Percentiles rank a stretch among this genome's conserved stretches.
Evolutionary conservation across 371 early-diverging fungal genomes (phyloP).

Genomic region (Mortierella polycephala): DNA sequence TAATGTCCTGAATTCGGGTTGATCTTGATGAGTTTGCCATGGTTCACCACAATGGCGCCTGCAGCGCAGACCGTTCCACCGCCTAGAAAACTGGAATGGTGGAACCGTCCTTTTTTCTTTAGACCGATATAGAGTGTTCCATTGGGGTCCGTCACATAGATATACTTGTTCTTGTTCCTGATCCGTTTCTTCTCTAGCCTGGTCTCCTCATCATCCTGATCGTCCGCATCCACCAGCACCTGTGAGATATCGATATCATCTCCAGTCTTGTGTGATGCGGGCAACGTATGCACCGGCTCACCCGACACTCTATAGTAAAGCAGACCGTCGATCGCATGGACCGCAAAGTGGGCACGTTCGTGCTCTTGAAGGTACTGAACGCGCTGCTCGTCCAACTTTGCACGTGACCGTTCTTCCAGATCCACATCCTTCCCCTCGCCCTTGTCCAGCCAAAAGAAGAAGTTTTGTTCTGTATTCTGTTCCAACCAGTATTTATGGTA

Average conservation of each 20-base stretch:
- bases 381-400: slow-evolving; percentile 29
- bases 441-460: slow-evolving; percentile 57
- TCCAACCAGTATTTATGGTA: slow-evolving; percentile 53
- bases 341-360: slow-evolving; percentile 45
- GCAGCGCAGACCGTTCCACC: slow-evolving; percentile 57
- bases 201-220: slow-evolving; percentile 42
- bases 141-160: slow-evolving; percentile 52
- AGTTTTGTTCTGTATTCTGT: slow-evolving; percentile 46
- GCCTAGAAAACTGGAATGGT: slow-evolving; percentile 57
- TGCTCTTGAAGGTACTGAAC: slow-evolving; percentile 48
- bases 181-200: slow-evolving; percentile 46
- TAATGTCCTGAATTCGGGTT: slow-evolving; percentile 58
- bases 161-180: slow-evolving; percentile 44
- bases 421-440: slow-evolving; percentile 49
- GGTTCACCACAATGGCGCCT: slow-evolving; percentile 47
- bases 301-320: slow-evolving; percentile 39
- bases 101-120: slow-evolving; percentile 55
- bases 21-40: slow-evolving; percentile 50
- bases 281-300: slow-evolving; percentile 44
- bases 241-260: slow-evolving; percentile 32
- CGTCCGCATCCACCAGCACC: slow-evolving; percentile 29
- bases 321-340: slow-evolving; percentile 39
- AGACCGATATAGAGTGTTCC: slow-evolving; percentile 48
- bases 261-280: slow-evolving; percentile 14
- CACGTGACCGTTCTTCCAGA: slow-evolving; percentile 38